A percentile compares a stretch with the other conserved stretches of the same genome.
phyloP scores from a whole-genome alignment of 2,329 filamentous ascomycete species.

The Curvularia eragrostidis region DNA sequence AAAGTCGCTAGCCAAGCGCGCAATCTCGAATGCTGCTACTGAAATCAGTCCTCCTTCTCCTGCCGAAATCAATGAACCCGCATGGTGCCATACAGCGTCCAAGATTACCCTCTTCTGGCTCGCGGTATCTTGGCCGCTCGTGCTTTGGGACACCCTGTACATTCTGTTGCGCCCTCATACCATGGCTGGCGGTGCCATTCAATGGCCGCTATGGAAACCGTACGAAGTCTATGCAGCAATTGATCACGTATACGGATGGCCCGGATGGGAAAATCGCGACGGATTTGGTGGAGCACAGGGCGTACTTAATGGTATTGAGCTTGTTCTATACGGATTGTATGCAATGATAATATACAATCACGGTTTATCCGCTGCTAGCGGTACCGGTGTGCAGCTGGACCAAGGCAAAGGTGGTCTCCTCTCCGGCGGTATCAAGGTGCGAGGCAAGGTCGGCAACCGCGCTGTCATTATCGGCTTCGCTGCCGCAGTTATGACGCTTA shows the following conservation, averaged over 20 bases:
- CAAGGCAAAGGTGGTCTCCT: conserved; percentile 54
- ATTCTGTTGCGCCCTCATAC: conserved; percentile 79
- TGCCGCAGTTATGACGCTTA: conserved; percentile 67
- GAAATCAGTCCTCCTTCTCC: conserved; percentile 27
- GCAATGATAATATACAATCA: conserved; percentile 60
- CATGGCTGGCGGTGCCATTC: conserved; percentile 77
- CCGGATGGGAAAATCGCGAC: conserved; percentile 67
- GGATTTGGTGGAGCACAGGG: conserved; percentile 83
- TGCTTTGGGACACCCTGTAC: conserved; percentile 82
- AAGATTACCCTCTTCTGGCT: conserved; percentile 73
- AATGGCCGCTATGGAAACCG: conserved; percentile 75
- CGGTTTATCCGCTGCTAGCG: conserved; percentile 44
- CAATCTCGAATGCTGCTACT: conserved; percentile 28
- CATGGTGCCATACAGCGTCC: conserved; percentile 67
- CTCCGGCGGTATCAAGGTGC: conserved; percentile 58
- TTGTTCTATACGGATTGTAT: conserved; percentile 68
- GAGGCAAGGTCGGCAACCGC: conserved; percentile 59
- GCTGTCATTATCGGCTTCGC: conserved; percentile 66
- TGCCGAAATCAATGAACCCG: conserved; percentile 27
- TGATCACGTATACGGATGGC: conserved; percentile 82
- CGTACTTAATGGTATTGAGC: conserved; percentile 72
- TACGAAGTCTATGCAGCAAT: conserved; percentile 82
- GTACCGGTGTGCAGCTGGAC: conserved; percentile 49
- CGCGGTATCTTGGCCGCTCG: conserved; percentile 74
- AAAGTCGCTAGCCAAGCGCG: conserved; percentile 34